Evolutionary conservation across 2,329 filamentous ascomycete species (phyloP).

Genomic region (Diaporthe helianthi): DNA sequence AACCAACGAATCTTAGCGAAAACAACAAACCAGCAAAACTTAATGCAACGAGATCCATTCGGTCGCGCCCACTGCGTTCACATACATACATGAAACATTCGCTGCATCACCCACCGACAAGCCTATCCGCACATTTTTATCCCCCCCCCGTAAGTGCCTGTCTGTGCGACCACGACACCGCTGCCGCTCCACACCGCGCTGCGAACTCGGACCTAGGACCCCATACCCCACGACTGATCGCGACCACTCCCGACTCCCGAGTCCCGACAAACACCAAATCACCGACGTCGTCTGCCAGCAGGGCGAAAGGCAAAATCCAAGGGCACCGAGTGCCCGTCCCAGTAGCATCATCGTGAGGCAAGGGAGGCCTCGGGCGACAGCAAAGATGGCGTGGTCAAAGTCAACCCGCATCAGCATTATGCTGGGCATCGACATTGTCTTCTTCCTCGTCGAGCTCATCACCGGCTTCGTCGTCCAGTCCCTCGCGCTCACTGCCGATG

Average conservation of each 20-base stretch:
- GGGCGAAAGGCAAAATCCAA: background rate
- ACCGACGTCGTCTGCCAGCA: background rate
- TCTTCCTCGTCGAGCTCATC: slow-evolving; percentile 89
- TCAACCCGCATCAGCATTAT: slow-evolving; percentile 91
- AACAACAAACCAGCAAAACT: slow-evolving; percentile 4
- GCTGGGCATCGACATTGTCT: slow-evolving; percentile 85
- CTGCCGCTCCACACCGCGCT: background rate
- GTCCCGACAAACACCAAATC: background rate
- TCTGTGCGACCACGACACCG: slow-evolving; percentile 1
- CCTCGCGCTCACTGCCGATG: slow-evolving; percentile 91
- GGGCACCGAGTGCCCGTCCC: background rate
- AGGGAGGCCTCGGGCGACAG: slow-evolving; percentile 32
- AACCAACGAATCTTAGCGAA: slow-evolving; percentile 2
- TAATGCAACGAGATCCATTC: background rate
- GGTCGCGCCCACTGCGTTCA: background rate
- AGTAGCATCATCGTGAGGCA: slow-evolving; percentile 22
- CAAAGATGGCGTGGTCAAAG: slow-evolving; percentile 85
- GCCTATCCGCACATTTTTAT: background rate
- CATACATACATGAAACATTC: background rate
- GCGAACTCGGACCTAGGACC: slow-evolving; percentile 7
- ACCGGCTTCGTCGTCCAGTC: slow-evolving; percentile 89
- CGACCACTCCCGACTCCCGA: background rate
- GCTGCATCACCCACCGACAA: background rate
- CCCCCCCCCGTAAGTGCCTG: background rate
- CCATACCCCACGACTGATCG: slow-evolving; percentile 5